Evolutionary conservation across 164 flowering plant genomes (phyloP).

Genomic region (Euptelea pleiosperma): DNA sequence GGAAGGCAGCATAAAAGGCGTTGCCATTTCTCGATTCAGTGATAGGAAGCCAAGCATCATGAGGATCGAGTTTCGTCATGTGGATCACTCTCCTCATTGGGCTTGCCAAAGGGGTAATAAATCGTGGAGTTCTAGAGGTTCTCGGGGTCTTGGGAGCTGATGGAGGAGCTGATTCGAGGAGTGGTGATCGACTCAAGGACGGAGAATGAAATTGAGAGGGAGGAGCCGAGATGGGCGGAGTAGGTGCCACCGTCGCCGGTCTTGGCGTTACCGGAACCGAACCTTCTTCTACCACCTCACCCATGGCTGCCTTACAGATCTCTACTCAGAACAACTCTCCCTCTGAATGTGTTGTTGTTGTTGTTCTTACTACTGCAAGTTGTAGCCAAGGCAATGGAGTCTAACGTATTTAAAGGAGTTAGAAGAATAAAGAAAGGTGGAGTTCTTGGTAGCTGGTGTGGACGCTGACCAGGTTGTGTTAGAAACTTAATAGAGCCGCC

Average conservation of each 20-base stretch:
- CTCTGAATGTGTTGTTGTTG: too few species aligned
- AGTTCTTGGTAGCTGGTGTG: too few species aligned
- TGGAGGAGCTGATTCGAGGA: not conserved
- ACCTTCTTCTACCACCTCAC: not conserved
- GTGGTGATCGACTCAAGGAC: conserved; percentile 26
- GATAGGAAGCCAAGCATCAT: conserved; percentile 67
- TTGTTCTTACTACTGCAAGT: too few species aligned
- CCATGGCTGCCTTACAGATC: not conserved
- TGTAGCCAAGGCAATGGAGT: too few species aligned
- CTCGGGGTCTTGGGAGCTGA: conserved; percentile 3
- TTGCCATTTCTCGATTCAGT: conserved; percentile 37
- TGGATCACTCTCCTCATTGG: conserved; percentile 52
- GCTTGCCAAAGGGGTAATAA: conserved; percentile 46
- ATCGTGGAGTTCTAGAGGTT: conserved; percentile 18
- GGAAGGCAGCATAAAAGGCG: conserved; percentile 62
- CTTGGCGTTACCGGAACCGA: conserved; percentile 1
- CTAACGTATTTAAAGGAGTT: too few species aligned
- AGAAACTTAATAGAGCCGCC: too few species aligned
- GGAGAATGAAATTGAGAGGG: conserved; percentile 22
- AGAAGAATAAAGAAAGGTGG: too few species aligned
- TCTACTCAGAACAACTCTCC: too few species aligned
- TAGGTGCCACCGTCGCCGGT: not conserved
- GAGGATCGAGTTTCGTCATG: conserved; percentile 30
- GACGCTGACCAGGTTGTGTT: too few species aligned
- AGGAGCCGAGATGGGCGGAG: conserved; percentile 21